These are phyloP conservation scores for Dendrothele bispora DNA, from an alignment of 768 basidiomycete species.

Conservation along the genomic window DNA sequence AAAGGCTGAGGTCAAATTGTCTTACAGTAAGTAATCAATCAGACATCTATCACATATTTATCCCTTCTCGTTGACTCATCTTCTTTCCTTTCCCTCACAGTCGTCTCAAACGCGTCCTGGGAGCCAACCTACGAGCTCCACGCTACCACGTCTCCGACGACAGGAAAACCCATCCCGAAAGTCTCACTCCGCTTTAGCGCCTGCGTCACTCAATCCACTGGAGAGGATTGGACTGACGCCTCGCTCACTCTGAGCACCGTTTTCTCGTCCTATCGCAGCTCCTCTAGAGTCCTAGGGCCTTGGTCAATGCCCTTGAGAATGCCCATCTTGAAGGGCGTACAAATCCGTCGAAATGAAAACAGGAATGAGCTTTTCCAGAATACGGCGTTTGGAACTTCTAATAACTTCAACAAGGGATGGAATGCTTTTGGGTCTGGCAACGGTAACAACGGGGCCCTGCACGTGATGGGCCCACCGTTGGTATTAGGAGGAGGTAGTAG, in stretches of 20 bases:
- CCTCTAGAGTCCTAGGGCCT: too few relatives aligned
- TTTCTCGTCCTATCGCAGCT: too few relatives aligned
- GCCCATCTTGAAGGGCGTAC: slow-evolving; percentile 31
- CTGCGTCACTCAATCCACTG: slow-evolving; percentile 51
- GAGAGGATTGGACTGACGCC: slow-evolving; percentile 59
- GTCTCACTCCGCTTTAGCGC: slow-evolving; percentile 58
- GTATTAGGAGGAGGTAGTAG: too few relatives aligned
- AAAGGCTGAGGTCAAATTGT: slow-evolving; percentile 44
- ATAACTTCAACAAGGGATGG: neutral
- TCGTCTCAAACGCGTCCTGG: slow-evolving; percentile 54
- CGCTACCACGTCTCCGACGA: slow-evolving; percentile 39
- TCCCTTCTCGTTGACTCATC: neutral
- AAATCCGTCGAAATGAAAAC: slow-evolving; percentile 20
- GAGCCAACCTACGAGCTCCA: slow-evolving; percentile 59
- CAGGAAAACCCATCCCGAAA: slow-evolving; percentile 40
- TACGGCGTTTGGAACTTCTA: neutral
- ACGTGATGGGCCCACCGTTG: too few relatives aligned
- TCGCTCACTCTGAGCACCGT: slow-evolving; percentile 54
- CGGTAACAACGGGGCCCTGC: neutral
- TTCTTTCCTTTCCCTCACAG: slow-evolving; percentile 24
- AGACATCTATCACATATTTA: too few relatives aligned
- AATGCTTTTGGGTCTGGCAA: neutral
- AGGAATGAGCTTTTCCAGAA: neutral
- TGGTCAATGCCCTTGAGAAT: slow-evolving; percentile 27
- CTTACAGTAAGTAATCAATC: slow-evolving; percentile 48